A percentile compares a stretch with the other conserved stretches of the same genome.
phyloP scores from a whole-genome alignment of 345 rosid species.

The Turritis glabra region DNA sequence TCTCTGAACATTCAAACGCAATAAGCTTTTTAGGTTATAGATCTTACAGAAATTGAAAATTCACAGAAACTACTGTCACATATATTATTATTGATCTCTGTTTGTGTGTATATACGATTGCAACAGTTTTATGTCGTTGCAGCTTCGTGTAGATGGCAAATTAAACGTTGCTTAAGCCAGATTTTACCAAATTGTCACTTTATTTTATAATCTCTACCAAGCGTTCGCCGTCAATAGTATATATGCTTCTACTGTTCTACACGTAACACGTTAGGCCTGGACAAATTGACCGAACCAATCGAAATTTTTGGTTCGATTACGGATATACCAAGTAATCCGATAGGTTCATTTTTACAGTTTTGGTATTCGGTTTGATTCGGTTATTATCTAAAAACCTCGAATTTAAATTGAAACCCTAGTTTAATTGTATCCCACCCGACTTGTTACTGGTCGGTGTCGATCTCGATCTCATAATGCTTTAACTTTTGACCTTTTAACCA shows the following conservation, averaged over 20 bases:
- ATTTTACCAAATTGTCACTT: neutral
- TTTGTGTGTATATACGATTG: conserved; percentile 1
- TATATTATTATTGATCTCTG: conserved; percentile 19
- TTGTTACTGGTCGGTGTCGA: neutral
- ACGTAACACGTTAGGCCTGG: neutral
- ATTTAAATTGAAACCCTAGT: no score
- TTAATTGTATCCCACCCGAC: no score
- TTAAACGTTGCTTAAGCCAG: neutral
- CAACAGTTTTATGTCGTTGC: neutral
- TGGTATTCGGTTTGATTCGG: neutral
- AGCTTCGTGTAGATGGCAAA: neutral
- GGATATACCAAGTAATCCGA: neutral
- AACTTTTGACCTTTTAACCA: neutral
- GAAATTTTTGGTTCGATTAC: neutral
- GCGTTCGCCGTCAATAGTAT: no score
- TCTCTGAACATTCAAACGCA: neutral
- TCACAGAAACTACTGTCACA: conserved; percentile 24
- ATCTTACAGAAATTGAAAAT: conserved; percentile 7
- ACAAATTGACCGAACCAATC: no score
- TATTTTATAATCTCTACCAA: neutral
- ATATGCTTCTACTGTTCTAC: neutral
- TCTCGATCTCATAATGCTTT: neutral
- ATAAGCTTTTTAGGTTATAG: conserved; percentile 10
- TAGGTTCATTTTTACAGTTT: neutral
- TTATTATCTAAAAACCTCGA: no score